A percentile compares a stretch with the other conserved stretches of the same genome.
phyloP scores from a whole-genome alignment of 768 basidiomycete genomes.

The Coprinopsis marcescibilis region DNA sequence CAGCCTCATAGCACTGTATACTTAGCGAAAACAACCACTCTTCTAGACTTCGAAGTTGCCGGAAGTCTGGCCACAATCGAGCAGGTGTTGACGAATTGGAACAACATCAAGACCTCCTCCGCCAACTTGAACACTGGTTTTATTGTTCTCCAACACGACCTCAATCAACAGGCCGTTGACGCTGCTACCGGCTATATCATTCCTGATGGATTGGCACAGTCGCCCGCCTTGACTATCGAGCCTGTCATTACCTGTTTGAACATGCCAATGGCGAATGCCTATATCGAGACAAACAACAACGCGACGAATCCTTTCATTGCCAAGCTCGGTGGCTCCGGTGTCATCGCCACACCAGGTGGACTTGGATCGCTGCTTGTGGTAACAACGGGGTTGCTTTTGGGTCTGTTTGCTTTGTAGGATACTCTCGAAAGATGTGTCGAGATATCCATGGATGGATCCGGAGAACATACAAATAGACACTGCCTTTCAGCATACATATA shows the following conservation, averaged over 20 bases:
- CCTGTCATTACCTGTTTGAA: conserved; percentile 67
- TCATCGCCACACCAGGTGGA: neutral
- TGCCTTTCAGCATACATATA: too few relatives aligned
- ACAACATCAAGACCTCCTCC: conserved; percentile 61
- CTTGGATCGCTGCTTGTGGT: neutral
- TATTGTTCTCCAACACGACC: conserved; percentile 82
- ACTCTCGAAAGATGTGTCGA: too few relatives aligned
- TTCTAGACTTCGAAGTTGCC: conserved; percentile 70
- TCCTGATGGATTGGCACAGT: conserved; percentile 66
- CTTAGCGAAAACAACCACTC: too few relatives aligned
- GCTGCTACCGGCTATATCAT: conserved; percentile 82
- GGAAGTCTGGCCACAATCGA: conserved; percentile 49
- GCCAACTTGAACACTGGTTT: conserved; percentile 61
- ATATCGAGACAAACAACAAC: conserved; percentile 79
- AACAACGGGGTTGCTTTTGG: too few relatives aligned
- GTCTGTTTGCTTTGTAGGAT: too few relatives aligned
- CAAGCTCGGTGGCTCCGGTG: conserved; percentile 12
- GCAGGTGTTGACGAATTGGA: conserved; percentile 63
- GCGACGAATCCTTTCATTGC: conserved; percentile 42
- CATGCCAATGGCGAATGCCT: conserved; percentile 53
- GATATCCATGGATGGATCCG: too few relatives aligned
- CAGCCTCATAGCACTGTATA: too few relatives aligned
- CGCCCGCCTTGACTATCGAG: conserved; percentile 62
- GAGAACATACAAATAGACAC: too few relatives aligned
- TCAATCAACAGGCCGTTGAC: conserved; percentile 78